Base-by-base conservation (phyloP, 108 stramenopile species). In the Fragilariopsis cylindrus region DNA sequence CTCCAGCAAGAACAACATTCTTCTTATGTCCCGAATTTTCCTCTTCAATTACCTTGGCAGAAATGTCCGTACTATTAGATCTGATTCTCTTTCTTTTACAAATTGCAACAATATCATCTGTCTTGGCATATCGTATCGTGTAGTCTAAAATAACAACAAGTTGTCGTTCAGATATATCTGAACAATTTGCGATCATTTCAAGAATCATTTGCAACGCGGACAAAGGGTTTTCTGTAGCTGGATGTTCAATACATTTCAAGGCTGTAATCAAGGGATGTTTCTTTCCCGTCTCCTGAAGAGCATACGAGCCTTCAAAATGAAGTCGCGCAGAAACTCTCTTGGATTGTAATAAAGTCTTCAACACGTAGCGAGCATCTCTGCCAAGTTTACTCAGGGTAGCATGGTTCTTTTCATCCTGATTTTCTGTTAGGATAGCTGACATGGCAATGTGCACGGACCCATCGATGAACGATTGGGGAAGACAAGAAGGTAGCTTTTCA, bases 391-490 rank as follows among this genome's bases (percentile, higher is more conserved):
- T 4, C 48, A 18, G 0, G 53, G 46, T 11, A 57, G n/a, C 12
- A 5, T 46, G 42, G 65, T 40, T 68, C 62, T 11, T 45, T 6
- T 63, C 66, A 4, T 50, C 69, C n/a, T 74, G 46, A 2, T 30
- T 21, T 4, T 43, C 68, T 9, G 18, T 16, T 65, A 69, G 66
- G 1, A 82, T 72, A 9, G 72, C n/a, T 4, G 49, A 57, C 16
- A 82, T 72, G 1, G 73, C 69, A 44, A 82, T 70, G n/a, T 55
- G 65, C 6, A 70, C 53, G 15, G 76, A 57, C 11, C 76, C 81
- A 56, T 82, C 81, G 15, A 82, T 56, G 67, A 82, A 82, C 46
- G 60, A 21, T 54, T 82, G 76, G n/a, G 81, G 81, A 57, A 74
- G 50, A 30, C 42, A 60, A 15, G 68, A 12, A 9, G 81, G 81